These are phyloP conservation scores for Peniophora sp. DNA, from an alignment of 1,284 basidiomycete genomes.

Conservation along the genomic window DNA sequence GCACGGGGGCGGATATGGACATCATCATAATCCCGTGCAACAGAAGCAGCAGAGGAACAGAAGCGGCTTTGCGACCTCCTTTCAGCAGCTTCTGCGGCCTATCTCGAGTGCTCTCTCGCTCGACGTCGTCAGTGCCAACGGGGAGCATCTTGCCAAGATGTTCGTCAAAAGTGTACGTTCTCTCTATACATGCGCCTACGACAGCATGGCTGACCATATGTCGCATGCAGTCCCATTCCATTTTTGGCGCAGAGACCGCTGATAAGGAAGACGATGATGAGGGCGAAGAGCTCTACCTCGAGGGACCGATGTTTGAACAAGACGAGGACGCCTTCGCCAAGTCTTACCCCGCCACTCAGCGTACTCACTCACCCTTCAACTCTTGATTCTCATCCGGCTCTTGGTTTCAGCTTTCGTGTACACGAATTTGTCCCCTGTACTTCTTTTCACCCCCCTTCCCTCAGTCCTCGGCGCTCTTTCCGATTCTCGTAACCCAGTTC, in stretches of 20 bases:
- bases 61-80: conserved; percentile 71
- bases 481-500: too few relatives aligned
- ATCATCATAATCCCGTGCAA: conserved; percentile 27
- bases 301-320: conserved; percentile 39
- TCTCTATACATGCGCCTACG: background rate
- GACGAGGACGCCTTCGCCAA: conserved; percentile 27
- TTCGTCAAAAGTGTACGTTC: conserved; percentile 67
- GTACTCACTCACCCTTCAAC: too few relatives aligned
- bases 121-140: conserved; percentile 37
- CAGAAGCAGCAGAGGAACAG: conserved; percentile 76
- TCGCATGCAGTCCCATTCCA: conserved; percentile 35
- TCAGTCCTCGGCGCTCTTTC: too few relatives aligned
- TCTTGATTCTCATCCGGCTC: too few relatives aligned
- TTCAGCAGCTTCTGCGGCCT: conserved; percentile 72
- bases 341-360: too few relatives aligned
- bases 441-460: too few relatives aligned
- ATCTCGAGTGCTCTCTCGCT: conserved; percentile 78
- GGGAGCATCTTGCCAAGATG: conserved; percentile 56
- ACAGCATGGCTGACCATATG: background rate
- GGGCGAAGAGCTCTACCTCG: conserved; percentile 37
- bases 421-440: too few relatives aligned
- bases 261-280: conserved; percentile 33
- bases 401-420: too few relatives aligned
- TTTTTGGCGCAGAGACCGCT: conserved; percentile 35
- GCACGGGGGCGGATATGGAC: conserved; percentile 38